Percentiles rank a stretch among this genome's conserved stretches.
These are phyloP conservation scores for Logfia minima DNA, from an alignment of 129 eudicot species.

Conservation along the genomic window DNA sequence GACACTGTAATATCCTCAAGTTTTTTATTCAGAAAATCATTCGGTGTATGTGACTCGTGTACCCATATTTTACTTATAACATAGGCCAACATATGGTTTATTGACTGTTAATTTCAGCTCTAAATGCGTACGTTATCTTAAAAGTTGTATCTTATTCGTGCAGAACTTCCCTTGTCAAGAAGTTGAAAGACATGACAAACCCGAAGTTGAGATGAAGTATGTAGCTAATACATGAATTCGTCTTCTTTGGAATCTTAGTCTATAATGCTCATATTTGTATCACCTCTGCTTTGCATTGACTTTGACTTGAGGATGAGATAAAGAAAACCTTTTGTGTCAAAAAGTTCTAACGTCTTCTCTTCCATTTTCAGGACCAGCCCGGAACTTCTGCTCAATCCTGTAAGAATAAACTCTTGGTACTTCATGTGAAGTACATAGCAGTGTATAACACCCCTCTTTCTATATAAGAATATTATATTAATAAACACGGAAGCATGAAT, in stretches of 20 bases:
- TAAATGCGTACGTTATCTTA: not conserved
- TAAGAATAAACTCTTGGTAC: slow-evolving; percentile 44
- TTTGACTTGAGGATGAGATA: not conserved
- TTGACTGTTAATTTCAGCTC: not conserved
- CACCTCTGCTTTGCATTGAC: not conserved
- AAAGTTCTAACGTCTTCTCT: slow-evolving; percentile 13
- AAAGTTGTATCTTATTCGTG: slow-evolving; percentile 25
- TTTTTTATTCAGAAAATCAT: not conserved
- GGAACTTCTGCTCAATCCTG: slow-evolving; percentile 92
- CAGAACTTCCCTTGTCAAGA: slow-evolving; percentile 60
- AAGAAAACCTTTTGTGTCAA: not conserved
- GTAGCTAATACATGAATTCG: slow-evolving; percentile 21
- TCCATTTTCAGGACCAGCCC: slow-evolving; percentile 85
- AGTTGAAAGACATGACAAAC: slow-evolving; percentile 70
- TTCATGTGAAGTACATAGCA: not conserved
- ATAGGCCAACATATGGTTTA: not conserved
- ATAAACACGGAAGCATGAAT: too few species aligned
- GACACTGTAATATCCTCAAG: too few species aligned
- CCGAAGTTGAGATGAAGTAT: slow-evolving; percentile 66
- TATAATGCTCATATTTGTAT: not conserved
- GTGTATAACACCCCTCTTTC: too few species aligned
- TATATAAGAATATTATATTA: too few species aligned
- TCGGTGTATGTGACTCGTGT: not conserved
- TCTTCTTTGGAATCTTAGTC: not conserved
- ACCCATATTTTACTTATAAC: not conserved